Conservation (phyloP, 352 stramenopile species). For the Phytophthora pseudosyringae region DNA sequence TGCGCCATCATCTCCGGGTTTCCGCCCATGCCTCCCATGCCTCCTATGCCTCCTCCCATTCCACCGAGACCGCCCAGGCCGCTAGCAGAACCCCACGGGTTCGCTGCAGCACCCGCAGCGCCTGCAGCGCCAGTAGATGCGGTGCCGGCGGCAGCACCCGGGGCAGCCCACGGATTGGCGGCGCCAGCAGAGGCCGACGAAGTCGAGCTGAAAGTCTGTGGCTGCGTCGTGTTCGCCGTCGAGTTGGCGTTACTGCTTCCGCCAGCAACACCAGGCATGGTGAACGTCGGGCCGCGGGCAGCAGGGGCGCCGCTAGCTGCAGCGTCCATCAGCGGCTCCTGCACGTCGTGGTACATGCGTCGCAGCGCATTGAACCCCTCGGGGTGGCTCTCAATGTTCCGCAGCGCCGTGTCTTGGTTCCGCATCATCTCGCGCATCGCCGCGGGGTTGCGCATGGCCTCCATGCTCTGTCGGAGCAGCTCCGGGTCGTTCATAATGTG, state of each 20-base stretch:
- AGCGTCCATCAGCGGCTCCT: conserved; percentile 97
- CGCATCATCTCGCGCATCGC: conserved; percentile 97
- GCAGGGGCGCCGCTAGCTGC: conserved; percentile 55
- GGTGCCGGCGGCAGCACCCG: conserved; percentile 22
- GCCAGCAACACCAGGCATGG: conserved; percentile 83
- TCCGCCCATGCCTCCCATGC: conserved; percentile 36
- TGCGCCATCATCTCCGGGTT: conserved; percentile 84
- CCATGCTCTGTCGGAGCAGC: conserved; percentile 94
- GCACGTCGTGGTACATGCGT: conserved; percentile 94
- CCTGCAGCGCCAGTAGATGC: conserved; percentile 22
- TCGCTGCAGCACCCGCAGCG: conserved; percentile 42
- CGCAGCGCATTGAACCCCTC: conserved; percentile 97
- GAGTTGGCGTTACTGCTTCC: conserved; percentile 28
- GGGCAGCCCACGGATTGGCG: conserved; percentile 68
- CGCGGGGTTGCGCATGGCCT: conserved; percentile 97
- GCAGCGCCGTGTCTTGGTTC: conserved; percentile 96
- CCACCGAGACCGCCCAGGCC: conserved; percentile 36
- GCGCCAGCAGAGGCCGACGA: conserved; percentile 30
- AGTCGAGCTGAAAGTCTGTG: conserved; percentile 21
- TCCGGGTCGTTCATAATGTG: conserved; percentile 97
- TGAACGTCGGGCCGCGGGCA: conserved; percentile 71
- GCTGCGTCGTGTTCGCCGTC: conserved; percentile 30
- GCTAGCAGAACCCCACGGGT: conserved; percentile 66
- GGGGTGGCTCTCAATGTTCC: conserved; percentile 97
- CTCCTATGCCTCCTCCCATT: conserved; percentile 23